Conservation (phyloP, 2,329 filamentous ascomycete species). For the Alternaria sp. region DNA sequence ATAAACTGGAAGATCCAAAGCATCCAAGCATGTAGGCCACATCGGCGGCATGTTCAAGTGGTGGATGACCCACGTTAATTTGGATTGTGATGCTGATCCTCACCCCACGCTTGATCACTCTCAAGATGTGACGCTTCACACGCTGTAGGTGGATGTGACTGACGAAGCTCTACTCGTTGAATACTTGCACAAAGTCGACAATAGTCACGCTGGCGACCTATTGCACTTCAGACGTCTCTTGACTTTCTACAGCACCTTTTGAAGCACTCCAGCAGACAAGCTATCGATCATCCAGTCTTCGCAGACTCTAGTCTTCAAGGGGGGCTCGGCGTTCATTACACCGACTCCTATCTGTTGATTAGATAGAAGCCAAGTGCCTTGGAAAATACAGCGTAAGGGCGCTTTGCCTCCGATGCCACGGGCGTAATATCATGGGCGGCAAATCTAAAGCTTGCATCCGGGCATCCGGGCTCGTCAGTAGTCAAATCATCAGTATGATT, state of each 20-base stretch:
- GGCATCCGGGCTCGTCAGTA: slow-evolving; percentile 14
- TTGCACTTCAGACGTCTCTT: background rate
- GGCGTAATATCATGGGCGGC: slow-evolving; percentile 22
- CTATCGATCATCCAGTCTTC: background rate
- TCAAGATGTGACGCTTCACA: background rate
- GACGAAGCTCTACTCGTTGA: background rate
- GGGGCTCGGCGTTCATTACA: background rate
- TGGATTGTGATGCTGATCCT: background rate
- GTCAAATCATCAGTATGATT: slow-evolving; percentile 12
- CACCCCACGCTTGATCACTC: background rate
- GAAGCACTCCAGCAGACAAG: background rate
- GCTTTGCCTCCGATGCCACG: slow-evolving; percentile 19
- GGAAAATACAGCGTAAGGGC: slow-evolving; percentile 9
- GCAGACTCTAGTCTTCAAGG: background rate
- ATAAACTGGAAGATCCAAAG: background rate
- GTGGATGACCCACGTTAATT: background rate
- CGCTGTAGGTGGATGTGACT: background rate
- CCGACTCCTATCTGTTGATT: background rate
- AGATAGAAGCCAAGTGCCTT: slow-evolving; percentile 13
- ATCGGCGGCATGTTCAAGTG: background rate
- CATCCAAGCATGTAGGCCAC: background rate
- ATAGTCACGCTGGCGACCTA: background rate
- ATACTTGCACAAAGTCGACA: background rate
- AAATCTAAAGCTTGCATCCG: slow-evolving; percentile 23
- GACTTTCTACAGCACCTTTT: background rate